A percentile compares a stretch with the other conserved stretches of the same genome.
Conservation (phyloP, 2,329 filamentous ascomycete species). For the Aspergillus calidoustus region DNA sequence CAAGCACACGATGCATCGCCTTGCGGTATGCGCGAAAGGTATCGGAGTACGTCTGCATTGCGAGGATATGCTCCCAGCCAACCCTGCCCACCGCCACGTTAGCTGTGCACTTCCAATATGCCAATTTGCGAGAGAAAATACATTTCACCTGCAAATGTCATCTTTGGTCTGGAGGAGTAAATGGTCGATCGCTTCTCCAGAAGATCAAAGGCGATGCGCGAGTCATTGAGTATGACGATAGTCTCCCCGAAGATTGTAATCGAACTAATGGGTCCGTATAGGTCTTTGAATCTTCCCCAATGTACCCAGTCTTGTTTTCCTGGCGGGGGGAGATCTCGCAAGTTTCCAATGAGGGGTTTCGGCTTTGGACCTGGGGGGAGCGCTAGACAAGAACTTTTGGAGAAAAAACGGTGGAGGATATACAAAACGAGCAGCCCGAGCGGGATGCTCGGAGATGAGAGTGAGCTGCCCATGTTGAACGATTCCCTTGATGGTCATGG, state of each 20-base stretch:
- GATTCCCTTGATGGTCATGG: background rate
- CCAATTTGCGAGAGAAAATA: background rate
- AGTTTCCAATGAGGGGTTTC: constrained; percentile 54
- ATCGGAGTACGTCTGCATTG: constrained; percentile 40
- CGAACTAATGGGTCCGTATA: constrained; percentile 43
- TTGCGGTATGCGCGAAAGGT: constrained; percentile 50
- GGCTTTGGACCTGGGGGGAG: constrained; percentile 57
- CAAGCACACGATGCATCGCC: constrained; percentile 49
- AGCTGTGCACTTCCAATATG: background rate
- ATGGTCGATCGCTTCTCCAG: constrained; percentile 37
- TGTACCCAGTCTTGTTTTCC: constrained; percentile 44
- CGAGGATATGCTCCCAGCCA: constrained; percentile 46
- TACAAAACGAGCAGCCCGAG: background rate
- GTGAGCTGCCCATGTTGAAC: background rate
- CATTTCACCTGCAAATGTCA: constrained; percentile 37
- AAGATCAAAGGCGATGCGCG: constrained; percentile 34
- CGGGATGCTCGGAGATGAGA: background rate
- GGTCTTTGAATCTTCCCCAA: constrained; percentile 48
- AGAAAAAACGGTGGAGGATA: background rate
- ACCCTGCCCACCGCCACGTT: constrained; percentile 18
- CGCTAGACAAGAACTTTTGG: background rate
- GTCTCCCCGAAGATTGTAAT: constrained; percentile 38
- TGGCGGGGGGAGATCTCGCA: constrained; percentile 51
- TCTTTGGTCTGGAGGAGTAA: constrained; percentile 32
- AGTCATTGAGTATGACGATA: constrained; percentile 40